Conservation (phyloP, 495 filamentous ascomycete species). For the Bombardia bombarda region DNA sequence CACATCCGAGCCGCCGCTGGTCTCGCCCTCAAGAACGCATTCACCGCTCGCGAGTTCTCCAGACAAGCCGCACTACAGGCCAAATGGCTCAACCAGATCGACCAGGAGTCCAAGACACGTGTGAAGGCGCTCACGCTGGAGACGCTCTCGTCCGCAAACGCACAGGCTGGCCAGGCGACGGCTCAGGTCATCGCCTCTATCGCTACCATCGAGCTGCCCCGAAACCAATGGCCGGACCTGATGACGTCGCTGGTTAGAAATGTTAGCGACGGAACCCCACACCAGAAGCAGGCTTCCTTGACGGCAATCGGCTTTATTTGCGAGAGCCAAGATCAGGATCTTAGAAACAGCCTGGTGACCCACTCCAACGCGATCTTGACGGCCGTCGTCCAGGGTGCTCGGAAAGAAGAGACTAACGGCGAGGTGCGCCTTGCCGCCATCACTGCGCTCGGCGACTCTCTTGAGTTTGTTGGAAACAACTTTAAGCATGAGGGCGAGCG, state of each 20-base stretch:
- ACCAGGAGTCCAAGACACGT: constrained; percentile 65
- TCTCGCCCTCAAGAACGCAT: constrained; percentile 95
- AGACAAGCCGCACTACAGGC: constrained; percentile 80
- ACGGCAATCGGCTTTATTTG: constrained; percentile 96
- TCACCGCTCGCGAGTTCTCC: constrained; percentile 80
- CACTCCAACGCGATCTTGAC: constrained; percentile 98
- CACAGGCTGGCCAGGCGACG: constrained; percentile 75
- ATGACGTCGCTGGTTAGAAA: constrained; percentile 84
- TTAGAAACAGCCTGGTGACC: constrained; percentile 68
- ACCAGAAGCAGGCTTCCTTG: constrained; percentile 88
- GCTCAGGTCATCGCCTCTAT: constrained; percentile 94
- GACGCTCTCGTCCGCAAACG: constrained; percentile 68
- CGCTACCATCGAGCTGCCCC: constrained; percentile 87
- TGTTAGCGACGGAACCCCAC: constrained; percentile 74
- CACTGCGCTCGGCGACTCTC: constrained; percentile 87
- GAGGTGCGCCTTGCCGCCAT: constrained; percentile 91
- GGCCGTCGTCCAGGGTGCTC: constrained; percentile 91
- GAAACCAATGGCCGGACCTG: constrained; percentile 91
- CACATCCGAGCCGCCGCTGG: constrained; percentile 87
- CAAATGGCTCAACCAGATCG: constrained; percentile 81
- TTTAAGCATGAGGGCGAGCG: constrained; percentile 98
- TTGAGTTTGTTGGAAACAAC: constrained; percentile 95
- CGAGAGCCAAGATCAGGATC: constrained; percentile 83
- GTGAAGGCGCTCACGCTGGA: constrained; percentile 84
- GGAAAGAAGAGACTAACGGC: constrained; percentile 85